phyloP scores from a whole-genome alignment of 2,329 filamentous ascomycete species.

The Venturia asperata region DNA sequence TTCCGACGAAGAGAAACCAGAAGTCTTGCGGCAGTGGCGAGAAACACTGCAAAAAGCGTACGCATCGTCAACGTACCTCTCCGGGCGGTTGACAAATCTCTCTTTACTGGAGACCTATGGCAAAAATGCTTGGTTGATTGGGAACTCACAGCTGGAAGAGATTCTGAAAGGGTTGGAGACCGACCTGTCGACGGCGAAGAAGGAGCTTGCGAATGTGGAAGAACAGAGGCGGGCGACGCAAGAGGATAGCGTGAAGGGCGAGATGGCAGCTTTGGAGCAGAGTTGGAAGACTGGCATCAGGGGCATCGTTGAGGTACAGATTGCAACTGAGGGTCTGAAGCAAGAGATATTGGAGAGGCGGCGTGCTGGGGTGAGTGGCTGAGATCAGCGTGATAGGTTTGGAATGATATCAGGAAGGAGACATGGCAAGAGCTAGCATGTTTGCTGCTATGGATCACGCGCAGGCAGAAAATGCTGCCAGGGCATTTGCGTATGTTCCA shows the following conservation, averaged over 20 bases:
- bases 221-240: conserved; percentile 62
- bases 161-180: conserved; percentile 62
- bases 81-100: conserved; percentile 53
- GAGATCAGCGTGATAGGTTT: background rate
- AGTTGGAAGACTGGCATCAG: conserved; percentile 74
- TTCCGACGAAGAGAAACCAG: conserved; percentile 32
- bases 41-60: conserved; percentile 49
- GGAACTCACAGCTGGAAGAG: conserved; percentile 72
- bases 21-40: conserved; percentile 42
- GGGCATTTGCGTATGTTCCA: background rate
- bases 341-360: conserved; percentile 59
- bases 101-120: conserved; percentile 72
- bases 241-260: conserved; percentile 57
- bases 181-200: conserved; percentile 62
- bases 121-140: conserved; percentile 85
- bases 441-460: background rate
- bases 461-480: background rate
- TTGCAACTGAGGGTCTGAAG: conserved; percentile 68
- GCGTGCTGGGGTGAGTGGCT: conserved; percentile 33
- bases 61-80: conserved; percentile 51
- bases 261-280: conserved; percentile 67
- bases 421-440: background rate
- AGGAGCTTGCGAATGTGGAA: conserved; percentile 67
- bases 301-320: conserved; percentile 75
- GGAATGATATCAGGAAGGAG: background rate